Conservation (phyloP, 1,139 yeast species). For the Protomyces inouyei region DNA sequence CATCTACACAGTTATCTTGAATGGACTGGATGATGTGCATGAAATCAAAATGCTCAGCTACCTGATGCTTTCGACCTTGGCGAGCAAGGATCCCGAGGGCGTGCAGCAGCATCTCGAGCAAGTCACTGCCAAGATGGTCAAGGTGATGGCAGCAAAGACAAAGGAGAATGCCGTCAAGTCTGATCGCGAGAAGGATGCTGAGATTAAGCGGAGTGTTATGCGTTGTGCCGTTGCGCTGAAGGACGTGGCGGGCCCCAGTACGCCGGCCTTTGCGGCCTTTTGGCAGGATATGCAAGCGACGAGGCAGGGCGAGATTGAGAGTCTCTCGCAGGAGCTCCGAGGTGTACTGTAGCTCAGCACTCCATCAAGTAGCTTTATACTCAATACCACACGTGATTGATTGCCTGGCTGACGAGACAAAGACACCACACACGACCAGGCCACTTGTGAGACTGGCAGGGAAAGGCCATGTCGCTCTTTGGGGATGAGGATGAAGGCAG, state of each 20-base stretch:
- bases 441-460: background rate
- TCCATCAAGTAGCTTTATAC: too few species aligned
- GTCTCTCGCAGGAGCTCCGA: background rate
- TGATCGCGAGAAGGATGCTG: constrained; percentile 48
- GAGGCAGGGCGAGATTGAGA: background rate
- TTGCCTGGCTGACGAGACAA: too few species aligned
- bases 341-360: background rate
- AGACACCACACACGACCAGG: too few species aligned
- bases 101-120: constrained; percentile 31
- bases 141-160: constrained; percentile 41
- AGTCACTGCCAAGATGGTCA: constrained; percentile 40
- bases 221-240: constrained; percentile 18
- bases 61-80: constrained; percentile 42
- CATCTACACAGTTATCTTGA: constrained; percentile 40
- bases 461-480: constrained; percentile 5
- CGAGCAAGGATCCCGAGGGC: constrained; percentile 34
- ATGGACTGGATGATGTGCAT: constrained; percentile 46
- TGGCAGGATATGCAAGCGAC: constrained; percentile 9
- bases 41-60: constrained; percentile 46
- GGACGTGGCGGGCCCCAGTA: background rate
- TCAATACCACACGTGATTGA: too few species aligned
- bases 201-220: constrained; percentile 34
- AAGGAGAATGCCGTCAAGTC: constrained; percentile 51
- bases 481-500: constrained; percentile 18
- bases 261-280: constrained; percentile 15